Percentiles rank a stretch among this genome's conserved stretches.
Conservation (phyloP, 2,329 filamentous ascomycete species). For the Coniochaeta ligniaria region DNA sequence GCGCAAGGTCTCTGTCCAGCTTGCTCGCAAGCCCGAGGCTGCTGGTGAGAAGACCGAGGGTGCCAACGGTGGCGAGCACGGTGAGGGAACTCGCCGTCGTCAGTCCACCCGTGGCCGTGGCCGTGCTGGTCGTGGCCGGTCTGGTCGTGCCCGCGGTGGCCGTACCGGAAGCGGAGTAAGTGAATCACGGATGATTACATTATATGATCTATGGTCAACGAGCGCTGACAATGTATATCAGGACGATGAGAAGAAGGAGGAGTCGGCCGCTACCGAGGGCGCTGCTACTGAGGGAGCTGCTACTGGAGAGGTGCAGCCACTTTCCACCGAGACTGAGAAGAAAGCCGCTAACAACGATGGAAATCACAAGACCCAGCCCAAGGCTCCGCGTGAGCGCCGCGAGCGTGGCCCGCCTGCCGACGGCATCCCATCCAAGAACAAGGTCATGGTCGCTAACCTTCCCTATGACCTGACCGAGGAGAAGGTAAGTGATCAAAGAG, state of each 20-base stretch:
- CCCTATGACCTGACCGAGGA: conserved; percentile 98
- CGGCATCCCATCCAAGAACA: conserved; percentile 96
- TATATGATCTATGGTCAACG: not conserved
- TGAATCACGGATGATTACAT: conserved; percentile 9
- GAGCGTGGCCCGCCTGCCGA: conserved; percentile 95
- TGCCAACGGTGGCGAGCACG: conserved; percentile 70
- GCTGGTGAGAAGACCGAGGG: conserved; percentile 69
- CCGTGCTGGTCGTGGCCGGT: conserved; percentile 58
- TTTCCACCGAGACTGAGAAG: conserved; percentile 56
- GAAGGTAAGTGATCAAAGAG: conserved; percentile 56
- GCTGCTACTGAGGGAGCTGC: conserved; percentile 35
- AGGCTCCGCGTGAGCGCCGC: conserved; percentile 49
- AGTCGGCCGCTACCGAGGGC: conserved; percentile 34
- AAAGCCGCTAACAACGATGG: conserved; percentile 46
- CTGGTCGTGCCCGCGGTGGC: conserved; percentile 57
- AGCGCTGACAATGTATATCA: conserved; percentile 10
- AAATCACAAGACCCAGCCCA: conserved; percentile 34
- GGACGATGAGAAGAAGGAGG: conserved; percentile 37
- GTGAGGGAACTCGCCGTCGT: conserved; percentile 58
- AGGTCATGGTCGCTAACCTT: conserved; percentile 99
- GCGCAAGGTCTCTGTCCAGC: conserved; percentile 98
- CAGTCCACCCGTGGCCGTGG: conserved; percentile 60
- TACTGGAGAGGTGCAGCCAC: conserved; percentile 47
- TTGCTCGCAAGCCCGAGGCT: conserved; percentile 93
- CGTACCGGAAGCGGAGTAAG: conserved; percentile 48